A percentile compares a stretch with the other conserved stretches of the same genome.
Evolutionary conservation across 78 protist species (phyloP).

Genomic region (Dictyostelium intermedium): DNA sequence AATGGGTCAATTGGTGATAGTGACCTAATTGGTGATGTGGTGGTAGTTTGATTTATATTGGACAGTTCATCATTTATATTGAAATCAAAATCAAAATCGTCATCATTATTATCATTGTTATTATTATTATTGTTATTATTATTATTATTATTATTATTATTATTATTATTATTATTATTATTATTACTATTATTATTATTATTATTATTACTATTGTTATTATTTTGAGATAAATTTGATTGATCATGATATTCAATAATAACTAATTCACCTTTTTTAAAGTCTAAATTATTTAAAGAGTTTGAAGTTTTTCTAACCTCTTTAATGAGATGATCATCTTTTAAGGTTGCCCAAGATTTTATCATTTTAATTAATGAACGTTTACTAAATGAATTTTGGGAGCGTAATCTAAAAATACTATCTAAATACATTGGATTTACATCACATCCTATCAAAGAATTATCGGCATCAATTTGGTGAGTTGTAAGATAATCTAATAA

Average conservation of each 20-base stretch:
- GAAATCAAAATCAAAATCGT: not conserved
- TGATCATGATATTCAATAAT: slow-evolving; percentile 6
- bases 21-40: not conserved
- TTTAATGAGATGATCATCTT: slow-evolving; percentile 46
- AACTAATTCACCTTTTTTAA: slow-evolving; percentile 59
- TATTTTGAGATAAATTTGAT: not conserved
- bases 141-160: not conserved
- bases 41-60: not conserved
- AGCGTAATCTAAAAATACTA: slow-evolving; percentile 30
- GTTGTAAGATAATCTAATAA: slow-evolving; percentile 26
- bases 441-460: slow-evolving; percentile 67
- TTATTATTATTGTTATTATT: not conserved
- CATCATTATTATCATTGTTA: not conserved
- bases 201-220: not conserved
- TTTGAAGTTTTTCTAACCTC: slow-evolving; percentile 48
- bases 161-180: slow-evolving; percentile 2
- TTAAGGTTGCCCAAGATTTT: slow-evolving; percentile 49
- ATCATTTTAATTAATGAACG: slow-evolving; percentile 58
- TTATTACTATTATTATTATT: not conserved
- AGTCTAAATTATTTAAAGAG: slow-evolving; percentile 36
- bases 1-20: not conserved
- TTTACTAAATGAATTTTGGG: slow-evolving; percentile 55
- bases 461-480: slow-evolving; percentile 57
- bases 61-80: not conserved
- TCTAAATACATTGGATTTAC: slow-evolving; percentile 40